Conservation (phyloP, 148 eudicot species). For the Fallopia convolvulus region DNA sequence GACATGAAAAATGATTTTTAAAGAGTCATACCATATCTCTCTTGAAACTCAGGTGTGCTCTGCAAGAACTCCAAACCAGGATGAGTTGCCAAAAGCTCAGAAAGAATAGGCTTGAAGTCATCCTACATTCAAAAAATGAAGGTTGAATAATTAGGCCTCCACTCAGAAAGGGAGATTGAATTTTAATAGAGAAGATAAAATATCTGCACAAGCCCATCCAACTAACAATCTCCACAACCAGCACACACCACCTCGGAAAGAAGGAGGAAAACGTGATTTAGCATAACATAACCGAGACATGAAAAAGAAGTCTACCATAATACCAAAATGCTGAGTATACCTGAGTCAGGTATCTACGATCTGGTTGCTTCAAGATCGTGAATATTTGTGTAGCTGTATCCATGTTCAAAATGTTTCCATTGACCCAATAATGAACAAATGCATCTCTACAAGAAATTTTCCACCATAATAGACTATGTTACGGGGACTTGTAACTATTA, state of each 20-base stretch:
- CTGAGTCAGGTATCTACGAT: conserved; percentile 57
- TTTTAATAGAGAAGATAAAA: not conserved
- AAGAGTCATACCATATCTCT: conserved; percentile 69
- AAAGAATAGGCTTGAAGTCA: conserved; percentile 84
- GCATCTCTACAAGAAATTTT: conserved; percentile 49
- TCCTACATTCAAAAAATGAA: conserved; percentile 34
- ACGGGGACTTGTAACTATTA: not conserved
- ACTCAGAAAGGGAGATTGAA: not conserved
- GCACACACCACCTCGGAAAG: conserved; percentile 2
- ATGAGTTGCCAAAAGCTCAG: conserved; percentile 88
- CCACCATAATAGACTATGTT: not conserved
- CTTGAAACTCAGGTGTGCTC: conserved; percentile 95
- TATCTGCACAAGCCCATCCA: not conserved
- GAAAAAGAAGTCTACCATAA: not conserved
- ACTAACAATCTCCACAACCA: conserved; percentile 12
- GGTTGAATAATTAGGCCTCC: not conserved
- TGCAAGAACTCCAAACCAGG: conserved; percentile 93
- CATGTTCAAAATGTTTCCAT: conserved; percentile 75
- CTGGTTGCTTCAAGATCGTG: conserved; percentile 75
- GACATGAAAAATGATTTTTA: not conserved
- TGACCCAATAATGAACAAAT: conserved; percentile 90
- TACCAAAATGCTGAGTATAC: conserved; percentile 20
- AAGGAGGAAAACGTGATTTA: not conserved
- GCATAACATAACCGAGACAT: not conserved
- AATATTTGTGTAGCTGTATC: conserved; percentile 72